Conservation (phyloP, 768 basidiomycete species). For the Boletales sp. region DNA sequence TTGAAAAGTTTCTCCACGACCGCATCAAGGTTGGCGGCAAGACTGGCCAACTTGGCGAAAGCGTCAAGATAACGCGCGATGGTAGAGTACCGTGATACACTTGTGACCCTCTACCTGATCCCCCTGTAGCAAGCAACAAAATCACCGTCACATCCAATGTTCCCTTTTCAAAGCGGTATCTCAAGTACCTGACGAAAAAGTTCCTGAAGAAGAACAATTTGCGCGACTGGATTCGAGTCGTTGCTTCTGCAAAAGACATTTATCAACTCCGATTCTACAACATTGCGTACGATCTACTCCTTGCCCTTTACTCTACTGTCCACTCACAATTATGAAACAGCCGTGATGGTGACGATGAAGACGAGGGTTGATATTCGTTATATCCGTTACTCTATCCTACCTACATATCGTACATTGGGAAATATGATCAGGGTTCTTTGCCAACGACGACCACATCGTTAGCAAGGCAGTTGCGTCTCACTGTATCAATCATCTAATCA, state of each 20-base stretch:
- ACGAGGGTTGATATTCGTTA: constrained; percentile 38
- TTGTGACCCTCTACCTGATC: constrained; percentile 1
- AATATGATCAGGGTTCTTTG: constrained; percentile 6
- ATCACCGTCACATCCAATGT: constrained; percentile 83
- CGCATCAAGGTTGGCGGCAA: constrained; percentile 93
- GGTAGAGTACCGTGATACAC: constrained; percentile 43
- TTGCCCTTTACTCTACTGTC: neutral
- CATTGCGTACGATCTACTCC: constrained; percentile 57
- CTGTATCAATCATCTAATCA: constrained; percentile 12
- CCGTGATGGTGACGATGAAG: constrained; percentile 52
- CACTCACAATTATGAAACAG: constrained; percentile 21
- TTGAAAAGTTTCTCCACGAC: constrained; percentile 90
- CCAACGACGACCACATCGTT: too few species aligned
- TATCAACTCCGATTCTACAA: constrained; percentile 97
- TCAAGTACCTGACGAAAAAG: constrained; percentile 99
- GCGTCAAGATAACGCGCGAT: constrained; percentile 81
- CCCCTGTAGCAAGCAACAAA: constrained; percentile 62
- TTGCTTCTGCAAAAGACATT: constrained; percentile 88
- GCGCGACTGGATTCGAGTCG: constrained; percentile 97
- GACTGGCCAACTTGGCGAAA: constrained; percentile 88
- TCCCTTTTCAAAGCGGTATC: constrained; percentile 94
- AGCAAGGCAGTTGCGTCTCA: too few species aligned
- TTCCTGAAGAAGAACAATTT: constrained; percentile 97
- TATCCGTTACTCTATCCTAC: constrained; percentile 1
- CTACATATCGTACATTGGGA: neutral